A percentile compares a stretch with the other conserved stretches of the same genome.
Conservation (phyloP, 805 yeast species). For the Suhomyces xylopsoci region DNA sequence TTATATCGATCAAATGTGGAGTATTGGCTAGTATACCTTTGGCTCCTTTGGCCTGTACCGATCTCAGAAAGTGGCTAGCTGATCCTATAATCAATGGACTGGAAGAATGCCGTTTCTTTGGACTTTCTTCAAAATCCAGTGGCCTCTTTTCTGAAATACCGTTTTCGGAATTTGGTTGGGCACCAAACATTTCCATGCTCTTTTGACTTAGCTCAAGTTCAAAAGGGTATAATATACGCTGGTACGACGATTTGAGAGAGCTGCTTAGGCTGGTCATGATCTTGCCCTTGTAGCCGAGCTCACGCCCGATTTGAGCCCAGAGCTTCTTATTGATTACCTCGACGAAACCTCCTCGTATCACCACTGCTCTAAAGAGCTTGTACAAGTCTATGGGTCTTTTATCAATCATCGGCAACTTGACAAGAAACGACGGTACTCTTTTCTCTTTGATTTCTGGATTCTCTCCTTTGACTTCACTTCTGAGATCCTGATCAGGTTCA, state of each 20-base stretch:
- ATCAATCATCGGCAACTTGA: slow-evolving; percentile 63
- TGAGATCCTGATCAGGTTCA: neutral
- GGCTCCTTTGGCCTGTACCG: slow-evolving; percentile 41
- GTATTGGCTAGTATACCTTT: slow-evolving; percentile 53
- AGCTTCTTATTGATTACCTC: slow-evolving; percentile 60
- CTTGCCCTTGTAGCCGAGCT: slow-evolving; percentile 70
- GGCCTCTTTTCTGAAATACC: neutral
- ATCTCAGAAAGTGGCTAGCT: slow-evolving; percentile 42
- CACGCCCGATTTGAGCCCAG: slow-evolving; percentile 85
- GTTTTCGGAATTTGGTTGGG: neutral
- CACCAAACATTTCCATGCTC: neutral
- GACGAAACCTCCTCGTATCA: slow-evolving; percentile 62
- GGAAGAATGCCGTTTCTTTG: neutral
- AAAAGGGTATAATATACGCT: slow-evolving; percentile 36
- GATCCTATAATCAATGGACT: slow-evolving; percentile 46
- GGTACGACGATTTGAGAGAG: slow-evolving; percentile 59
- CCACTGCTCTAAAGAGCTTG: slow-evolving; percentile 55
- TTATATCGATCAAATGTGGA: slow-evolving; percentile 47
- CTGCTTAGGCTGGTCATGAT: slow-evolving; percentile 71
- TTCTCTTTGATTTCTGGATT: neutral
- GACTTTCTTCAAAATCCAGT: neutral
- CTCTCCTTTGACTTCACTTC: neutral
- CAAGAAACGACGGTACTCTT: slow-evolving; percentile 19
- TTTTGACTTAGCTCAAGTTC: slow-evolving; percentile 19
- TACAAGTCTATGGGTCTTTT: slow-evolving; percentile 64